A percentile compares a stretch with the other conserved stretches of the same genome.
phyloP scores from a whole-genome alignment of 2,329 filamentous ascomycete species.

The Lachnellula hyalina region DNA sequence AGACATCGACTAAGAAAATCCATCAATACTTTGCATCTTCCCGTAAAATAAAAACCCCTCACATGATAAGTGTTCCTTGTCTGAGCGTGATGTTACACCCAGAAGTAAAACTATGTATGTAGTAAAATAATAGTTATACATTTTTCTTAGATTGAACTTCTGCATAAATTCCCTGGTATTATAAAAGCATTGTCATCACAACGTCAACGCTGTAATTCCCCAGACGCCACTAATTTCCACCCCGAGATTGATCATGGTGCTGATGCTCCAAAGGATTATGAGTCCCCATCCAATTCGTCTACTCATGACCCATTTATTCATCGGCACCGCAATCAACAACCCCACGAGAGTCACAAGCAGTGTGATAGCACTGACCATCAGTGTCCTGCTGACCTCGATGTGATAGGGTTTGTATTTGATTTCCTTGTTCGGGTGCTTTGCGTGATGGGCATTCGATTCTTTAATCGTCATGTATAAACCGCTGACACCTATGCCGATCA shows the following conservation, averaged over 20 bases:
- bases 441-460: conserved; percentile 58
- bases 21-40: too few species aligned
- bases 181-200: not conserved
- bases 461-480: conserved; percentile 82
- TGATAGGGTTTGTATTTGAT: conserved; percentile 70
- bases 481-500: conserved; percentile 88
- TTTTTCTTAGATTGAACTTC: too few species aligned
- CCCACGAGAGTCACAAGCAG: conserved; percentile 74
- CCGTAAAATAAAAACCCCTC: too few species aligned
- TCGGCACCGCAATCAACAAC: conserved; percentile 73
- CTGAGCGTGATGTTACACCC: too few species aligned
- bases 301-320: conserved; percentile 83
- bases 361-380: conserved; percentile 81
- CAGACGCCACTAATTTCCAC: conserved; percentile 62
- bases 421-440: conserved; percentile 60
- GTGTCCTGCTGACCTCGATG: conserved; percentile 76
- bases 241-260: conserved; percentile 74
- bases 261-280: conserved; percentile 73
- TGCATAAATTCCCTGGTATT: not conserved
- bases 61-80: too few species aligned
- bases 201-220: conserved; percentile 7
- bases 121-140: too few species aligned
- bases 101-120: too few species aligned
- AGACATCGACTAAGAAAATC: too few species aligned
- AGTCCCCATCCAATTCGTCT: conserved; percentile 75